A percentile compares a stretch with the other conserved stretches of the same genome.
phyloP scores from a whole-genome alignment of 805 yeast species.

The Diddensiella caesifluorescens region DNA sequence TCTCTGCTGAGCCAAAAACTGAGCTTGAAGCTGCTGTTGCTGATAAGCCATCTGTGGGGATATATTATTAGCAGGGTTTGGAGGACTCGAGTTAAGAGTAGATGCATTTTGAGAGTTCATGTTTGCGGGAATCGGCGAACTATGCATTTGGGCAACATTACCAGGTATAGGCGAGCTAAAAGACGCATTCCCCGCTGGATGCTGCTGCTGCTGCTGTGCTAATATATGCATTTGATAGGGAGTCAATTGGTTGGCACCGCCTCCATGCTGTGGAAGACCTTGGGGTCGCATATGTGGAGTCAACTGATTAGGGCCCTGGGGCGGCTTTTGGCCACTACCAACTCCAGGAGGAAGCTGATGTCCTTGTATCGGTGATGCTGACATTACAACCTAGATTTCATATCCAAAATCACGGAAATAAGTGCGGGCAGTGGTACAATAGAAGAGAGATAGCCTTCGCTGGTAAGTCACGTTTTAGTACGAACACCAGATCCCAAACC shows the following conservation, averaged over 20 bases:
- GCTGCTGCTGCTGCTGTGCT: constrained; percentile 16
- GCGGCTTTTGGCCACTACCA: constrained; percentile 10
- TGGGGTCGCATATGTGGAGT: constrained; percentile 9
- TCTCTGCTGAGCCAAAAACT: constrained; percentile 16
- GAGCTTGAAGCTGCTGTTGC: constrained; percentile 15
- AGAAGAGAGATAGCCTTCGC: no score
- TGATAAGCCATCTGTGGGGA: constrained; percentile 10
- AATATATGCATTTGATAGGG: constrained; percentile 13
- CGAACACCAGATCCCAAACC: no score
- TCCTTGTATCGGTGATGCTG: constrained; percentile 20
- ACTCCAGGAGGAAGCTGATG: constrained; percentile 20
- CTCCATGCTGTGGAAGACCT: constrained; percentile 4
- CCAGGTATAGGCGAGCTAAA: constrained; percentile 1
- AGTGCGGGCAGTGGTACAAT: no score
- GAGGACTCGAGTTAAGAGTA: no score
- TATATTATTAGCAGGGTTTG: constrained; percentile 3
- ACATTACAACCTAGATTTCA: constrained; percentile 14
- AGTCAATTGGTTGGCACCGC: constrained; percentile 6
- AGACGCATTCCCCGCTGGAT: constrained; percentile 2
- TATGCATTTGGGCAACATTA: constrained; percentile 4
- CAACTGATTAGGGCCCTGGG: constrained; percentile 7
- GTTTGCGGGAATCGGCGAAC: constrained; percentile 8
- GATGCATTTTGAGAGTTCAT: constrained; percentile 6
- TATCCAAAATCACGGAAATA: neutral
- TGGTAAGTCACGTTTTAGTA: no score